phyloP scores from a whole-genome alignment of 2,329 filamentous ascomycete species.

The Fusarium equiseti region DNA sequence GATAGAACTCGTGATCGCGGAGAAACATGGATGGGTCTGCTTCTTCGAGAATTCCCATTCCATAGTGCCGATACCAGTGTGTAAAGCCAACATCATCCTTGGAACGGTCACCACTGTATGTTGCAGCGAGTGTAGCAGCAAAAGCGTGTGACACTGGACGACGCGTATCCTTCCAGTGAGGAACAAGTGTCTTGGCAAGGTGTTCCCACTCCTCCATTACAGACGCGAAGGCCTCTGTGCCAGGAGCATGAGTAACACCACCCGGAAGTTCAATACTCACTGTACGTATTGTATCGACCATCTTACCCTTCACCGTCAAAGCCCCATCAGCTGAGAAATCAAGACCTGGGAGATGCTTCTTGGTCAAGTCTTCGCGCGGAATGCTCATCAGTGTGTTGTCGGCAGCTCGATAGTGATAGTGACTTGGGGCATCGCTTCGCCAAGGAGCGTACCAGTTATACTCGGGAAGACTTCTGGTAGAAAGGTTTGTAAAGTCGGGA shows the following conservation, averaged over 20 bases:
- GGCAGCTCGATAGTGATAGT: not conserved
- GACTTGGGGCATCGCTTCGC: rapidly evolving
- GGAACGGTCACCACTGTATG: rapidly evolving
- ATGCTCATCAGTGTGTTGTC: conserved; percentile 1
- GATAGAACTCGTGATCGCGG: conserved; percentile 16
- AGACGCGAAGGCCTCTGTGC: not conserved
- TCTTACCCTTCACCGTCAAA: conserved; percentile 10
- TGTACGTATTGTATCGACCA: not conserved
- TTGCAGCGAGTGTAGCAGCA: not conserved
- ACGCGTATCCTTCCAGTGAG: not conserved
- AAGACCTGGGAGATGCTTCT: not conserved
- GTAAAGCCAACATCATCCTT: not conserved
- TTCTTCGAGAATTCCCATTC: not conserved
- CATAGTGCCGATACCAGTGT: conserved; percentile 25
- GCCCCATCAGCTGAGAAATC: not conserved
- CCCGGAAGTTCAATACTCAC: conserved; percentile 1
- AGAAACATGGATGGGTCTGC: conserved; percentile 1
- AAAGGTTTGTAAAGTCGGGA: conserved; percentile 2
- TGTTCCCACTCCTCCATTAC: conserved; percentile 16
- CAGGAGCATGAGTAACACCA: not conserved
- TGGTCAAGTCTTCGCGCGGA: not conserved
- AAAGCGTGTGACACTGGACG: conserved; percentile 1
- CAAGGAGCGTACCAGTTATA: not conserved
- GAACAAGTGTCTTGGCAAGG: not conserved
- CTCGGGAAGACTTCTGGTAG: not conserved